Percentiles rank a stretch among this genome's conserved stretches.
These are phyloP conservation scores for Plasmodium gaboni DNA, from an alignment of 169 alveolate species.

Conservation along the genomic window DNA sequence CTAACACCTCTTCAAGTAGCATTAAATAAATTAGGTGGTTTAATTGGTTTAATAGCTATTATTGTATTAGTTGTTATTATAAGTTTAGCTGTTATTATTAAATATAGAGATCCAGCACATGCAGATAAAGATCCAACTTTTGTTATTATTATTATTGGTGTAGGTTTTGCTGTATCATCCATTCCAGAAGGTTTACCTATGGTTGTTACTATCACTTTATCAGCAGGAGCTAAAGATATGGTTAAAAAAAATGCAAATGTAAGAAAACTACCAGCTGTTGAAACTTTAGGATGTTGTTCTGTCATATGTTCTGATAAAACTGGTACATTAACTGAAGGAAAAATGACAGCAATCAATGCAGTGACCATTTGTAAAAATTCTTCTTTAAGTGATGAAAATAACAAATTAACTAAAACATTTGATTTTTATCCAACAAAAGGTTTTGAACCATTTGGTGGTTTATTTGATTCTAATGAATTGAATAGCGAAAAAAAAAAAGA, in stretches of 20 bases:
- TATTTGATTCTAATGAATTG: constrained; percentile 84
- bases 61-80: constrained; percentile 88
- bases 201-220: constrained; percentile 96
- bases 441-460: constrained; percentile 91
- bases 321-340: constrained; percentile 99
- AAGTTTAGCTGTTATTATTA: constrained; percentile 63
- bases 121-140: constrained; percentile 78
- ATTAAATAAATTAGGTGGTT: constrained; percentile 95
- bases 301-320: constrained; percentile 99
- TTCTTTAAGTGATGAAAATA: constrained; percentile 79
- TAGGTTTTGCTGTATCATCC: constrained; percentile 99
- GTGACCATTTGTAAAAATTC: constrained; percentile 49
- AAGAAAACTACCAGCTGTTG: constrained; percentile 96
- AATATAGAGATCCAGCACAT: constrained; percentile 98
- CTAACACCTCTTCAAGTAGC: constrained; percentile 96
- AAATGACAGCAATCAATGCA: constrained; percentile 91
- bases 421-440: constrained; percentile 92
- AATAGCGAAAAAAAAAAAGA: constrained; percentile 74
- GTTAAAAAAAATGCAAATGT: constrained; percentile 97
- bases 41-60: constrained; percentile 92
- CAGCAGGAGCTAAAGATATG: constrained; percentile 98
- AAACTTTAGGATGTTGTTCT: constrained; percentile 99
- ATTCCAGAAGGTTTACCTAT: constrained; percentile 99
- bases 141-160: constrained; percentile 89
- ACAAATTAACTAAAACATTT: constrained; percentile 76